Percentiles rank a stretch among this genome's conserved stretches.
Conservation (phyloP, 148 eudicot genomes). For the Camellia granthamiana region DNA sequence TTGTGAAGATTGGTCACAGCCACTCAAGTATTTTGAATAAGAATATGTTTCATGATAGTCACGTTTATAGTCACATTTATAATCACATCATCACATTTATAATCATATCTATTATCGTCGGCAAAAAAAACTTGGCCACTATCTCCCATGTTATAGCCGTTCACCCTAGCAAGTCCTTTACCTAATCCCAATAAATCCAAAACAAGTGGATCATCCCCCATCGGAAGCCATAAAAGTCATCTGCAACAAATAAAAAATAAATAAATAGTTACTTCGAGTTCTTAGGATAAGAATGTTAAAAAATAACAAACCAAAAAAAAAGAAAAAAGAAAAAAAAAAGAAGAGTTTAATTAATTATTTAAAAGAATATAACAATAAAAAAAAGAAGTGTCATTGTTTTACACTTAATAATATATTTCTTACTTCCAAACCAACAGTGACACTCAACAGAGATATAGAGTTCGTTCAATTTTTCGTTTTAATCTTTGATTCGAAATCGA, state of each 20-base stretch:
- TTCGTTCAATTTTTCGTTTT: constrained; percentile 23
- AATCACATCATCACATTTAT: too few species aligned
- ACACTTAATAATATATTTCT: background rate
- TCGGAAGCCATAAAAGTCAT: constrained; percentile 32
- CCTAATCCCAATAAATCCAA: constrained; percentile 36
- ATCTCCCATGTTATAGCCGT: constrained; percentile 37
- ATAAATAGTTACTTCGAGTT: background rate
- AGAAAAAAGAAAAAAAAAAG: background rate
- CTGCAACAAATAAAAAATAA: constrained; percentile 6
- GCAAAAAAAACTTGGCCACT: constrained; percentile 26
- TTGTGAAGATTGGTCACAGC: constrained; percentile 31
- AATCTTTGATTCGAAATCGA: constrained; percentile 16
- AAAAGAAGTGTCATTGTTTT: background rate
- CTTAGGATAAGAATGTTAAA: background rate
- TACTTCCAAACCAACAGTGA: constrained; percentile 33
- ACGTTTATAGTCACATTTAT: background rate
- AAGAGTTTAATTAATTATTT: background rate
- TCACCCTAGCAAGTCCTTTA: constrained; percentile 40
- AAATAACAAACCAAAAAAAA: too few species aligned
- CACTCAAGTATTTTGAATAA: constrained; percentile 12
- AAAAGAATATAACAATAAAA: background rate
- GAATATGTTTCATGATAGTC: constrained; percentile 26
- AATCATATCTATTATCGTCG: constrained; percentile 2
- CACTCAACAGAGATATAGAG: constrained; percentile 32
- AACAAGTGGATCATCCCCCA: constrained; percentile 35